Percentiles rank a stretch among this genome's conserved stretches.
Evolutionary conservation across 2,329 filamentous ascomycete genomes (phyloP).

Genomic region (Pestalotiopsis sp.): DNA sequence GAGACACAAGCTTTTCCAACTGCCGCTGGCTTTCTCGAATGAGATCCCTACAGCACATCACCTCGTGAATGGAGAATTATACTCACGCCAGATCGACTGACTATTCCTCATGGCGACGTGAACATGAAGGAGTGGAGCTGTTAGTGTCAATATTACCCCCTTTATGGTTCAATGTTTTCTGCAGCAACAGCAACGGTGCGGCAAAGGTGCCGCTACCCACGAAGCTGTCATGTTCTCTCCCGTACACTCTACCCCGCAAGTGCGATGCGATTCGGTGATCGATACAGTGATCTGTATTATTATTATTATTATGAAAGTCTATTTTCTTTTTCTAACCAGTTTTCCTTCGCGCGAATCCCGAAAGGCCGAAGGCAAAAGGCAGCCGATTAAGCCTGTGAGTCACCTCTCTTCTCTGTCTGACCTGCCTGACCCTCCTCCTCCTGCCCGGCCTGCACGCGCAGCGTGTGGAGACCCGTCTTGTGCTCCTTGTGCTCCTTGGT

Average conservation of each 20-base stretch:
- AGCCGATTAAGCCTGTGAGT: neutral
- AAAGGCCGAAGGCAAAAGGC: neutral
- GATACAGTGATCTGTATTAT: too few species aligned
- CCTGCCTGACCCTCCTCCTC: neutral
- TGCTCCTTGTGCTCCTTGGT: slow-evolving; percentile 59
- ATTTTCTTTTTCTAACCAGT: neutral
- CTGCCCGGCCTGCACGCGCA: slow-evolving; percentile 33
- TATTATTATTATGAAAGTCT: neutral
- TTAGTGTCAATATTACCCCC: neutral
- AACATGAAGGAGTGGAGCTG: neutral
- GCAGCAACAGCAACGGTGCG: too few species aligned
- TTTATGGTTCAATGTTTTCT: neutral
- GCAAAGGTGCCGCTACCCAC: too few species aligned
- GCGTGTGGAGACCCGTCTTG: slow-evolving; percentile 55
- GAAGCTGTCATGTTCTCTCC: too few species aligned
- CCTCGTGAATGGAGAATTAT: neutral
- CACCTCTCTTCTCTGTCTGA: neutral
- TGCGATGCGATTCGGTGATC: too few species aligned
- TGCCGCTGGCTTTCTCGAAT: neutral
- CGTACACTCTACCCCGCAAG: too few species aligned
- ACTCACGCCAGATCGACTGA: neutral
- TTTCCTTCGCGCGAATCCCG: neutral
- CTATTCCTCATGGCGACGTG: neutral
- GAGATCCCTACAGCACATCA: neutral
- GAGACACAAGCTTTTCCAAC: neutral